Conservation (phyloP, 306 rosid species). For the Ammopiptanthus mongolicus region DNA sequence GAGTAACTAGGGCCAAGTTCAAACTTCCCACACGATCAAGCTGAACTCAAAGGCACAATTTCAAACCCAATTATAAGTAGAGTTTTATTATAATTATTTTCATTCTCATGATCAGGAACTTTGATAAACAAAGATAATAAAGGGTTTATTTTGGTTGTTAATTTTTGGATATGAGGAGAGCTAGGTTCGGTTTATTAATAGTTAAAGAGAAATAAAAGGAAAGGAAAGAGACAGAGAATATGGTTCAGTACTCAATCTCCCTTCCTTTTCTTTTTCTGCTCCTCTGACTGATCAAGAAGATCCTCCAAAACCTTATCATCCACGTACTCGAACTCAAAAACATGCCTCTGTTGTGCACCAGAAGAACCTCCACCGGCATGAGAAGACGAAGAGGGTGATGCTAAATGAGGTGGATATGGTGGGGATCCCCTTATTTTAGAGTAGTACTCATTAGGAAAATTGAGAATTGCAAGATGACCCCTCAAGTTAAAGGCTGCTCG, state of each 20-base stretch:
- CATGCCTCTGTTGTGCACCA: constrained; percentile 29
- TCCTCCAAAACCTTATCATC: constrained; percentile 72
- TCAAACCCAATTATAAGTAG: neutral
- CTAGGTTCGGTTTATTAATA: neutral
- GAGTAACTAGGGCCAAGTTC: neutral
- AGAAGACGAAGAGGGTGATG: constrained; percentile 25
- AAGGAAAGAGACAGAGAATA: neutral
- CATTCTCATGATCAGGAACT: neutral
- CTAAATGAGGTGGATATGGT: constrained; percentile 53
- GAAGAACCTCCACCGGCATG: constrained; percentile 29
- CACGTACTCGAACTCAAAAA: constrained; percentile 67
- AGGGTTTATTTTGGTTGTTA: no score
- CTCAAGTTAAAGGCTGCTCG: constrained; percentile 69
- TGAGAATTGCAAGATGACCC: constrained; percentile 73
- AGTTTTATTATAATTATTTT: neutral
- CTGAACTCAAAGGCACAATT: neutral
- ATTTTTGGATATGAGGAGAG: neutral
- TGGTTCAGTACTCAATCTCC: neutral
- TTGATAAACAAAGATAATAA: no score
- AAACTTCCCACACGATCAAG: neutral
- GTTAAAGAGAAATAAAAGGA: neutral
- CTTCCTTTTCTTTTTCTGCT: constrained; percentile 37
- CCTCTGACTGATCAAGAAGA: constrained; percentile 61
- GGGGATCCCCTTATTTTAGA: constrained; percentile 50
- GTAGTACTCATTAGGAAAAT: constrained; percentile 78